Evolutionary conservation across 345 rosid species (phyloP), one percentile per base, ranked within the genome.

Genomic region (Populus tremula): DNA sequence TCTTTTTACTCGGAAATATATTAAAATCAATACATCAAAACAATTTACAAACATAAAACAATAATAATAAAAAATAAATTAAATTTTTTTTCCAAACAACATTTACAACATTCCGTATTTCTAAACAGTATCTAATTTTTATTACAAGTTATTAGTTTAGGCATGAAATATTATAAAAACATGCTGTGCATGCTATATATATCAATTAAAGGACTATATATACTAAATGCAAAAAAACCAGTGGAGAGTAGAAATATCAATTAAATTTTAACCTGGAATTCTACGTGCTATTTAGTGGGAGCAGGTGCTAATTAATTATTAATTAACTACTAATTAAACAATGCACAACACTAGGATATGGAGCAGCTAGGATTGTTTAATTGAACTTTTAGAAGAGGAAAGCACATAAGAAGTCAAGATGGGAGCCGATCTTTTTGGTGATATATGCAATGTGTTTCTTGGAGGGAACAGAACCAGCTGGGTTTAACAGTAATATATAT

Each of bases 381-480:
- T 65, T 25, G 12, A 71, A 64, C 72, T 38, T 71, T 72, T 33
- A 23, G 67, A 16, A 72, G 72, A 72, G 56, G 56, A 64, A 35
- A 53, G 76, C 56, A 72, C 54, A 33, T 16, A 23, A 3, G 4
- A 64, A 49, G 71, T 47, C 62, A 36, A 59, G 54, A 31, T 54
- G 45, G 67, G 68, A 39, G 69, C 18, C 27, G 13, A 47, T 50
- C 67, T 71, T 72, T 65, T 71, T 49, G 62, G 67, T 35, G 27
- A 31, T 25, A 45, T 7, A 47, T 67, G 45, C 74, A 68, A 74
- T 77, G 64, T 69, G 64, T 69, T 61, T 82, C 25, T 61, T 74
- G 72, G 43, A 72, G 49, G 73, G 77, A 78, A 79, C 73, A 79
- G 67, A 67, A 72, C 67, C 9, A 54, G 64, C 65, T n/a, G 21